Base-by-base conservation (phyloP, 176 grass and related monocot genomes). In the Alopecurus myosuroides region DNA sequence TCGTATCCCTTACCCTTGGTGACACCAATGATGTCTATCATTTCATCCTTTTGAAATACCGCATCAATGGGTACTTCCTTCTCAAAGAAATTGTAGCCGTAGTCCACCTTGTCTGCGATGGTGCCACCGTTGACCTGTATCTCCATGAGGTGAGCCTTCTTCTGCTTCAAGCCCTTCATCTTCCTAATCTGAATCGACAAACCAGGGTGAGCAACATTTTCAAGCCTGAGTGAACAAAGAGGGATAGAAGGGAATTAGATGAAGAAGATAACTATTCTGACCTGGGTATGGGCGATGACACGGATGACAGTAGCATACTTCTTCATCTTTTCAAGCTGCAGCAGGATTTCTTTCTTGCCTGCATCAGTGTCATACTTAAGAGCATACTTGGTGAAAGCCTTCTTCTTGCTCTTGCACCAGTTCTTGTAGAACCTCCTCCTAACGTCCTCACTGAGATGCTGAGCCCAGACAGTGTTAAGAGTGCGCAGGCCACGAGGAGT, bases 351-450 rank as follows among this genome's bases (percentile, higher is more conserved):
- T 66, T 97, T 94, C 86, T 98, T 98, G 62, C 95, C 95, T 1
- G 52, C 82, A 15, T 98, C 92, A 19, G 20, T 83, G 12, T 98
- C 95, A 41, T 90, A 94, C 86, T 98, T 98, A 48, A 93, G 90
- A 11, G 90, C 89, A 82, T 98, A 98, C 88, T 86, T 98, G 5
- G 85, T 88, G 61, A 98, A 98, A 41, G 95, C 95, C 71, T 89
- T 94, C 90, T 98, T 98, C 90, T 98, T 95, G 90, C 95, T 98
- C 65, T 94, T 98, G 82, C 82, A 98, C 95, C 95, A 98, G 86
- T 91, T 94, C 79, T 98, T 98, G 90, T 98, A 98, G 85, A 98
- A 98, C 66, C 95, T 88, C 35, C 92, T 88, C 76, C 88, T 92
- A 6, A 98, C 48, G 42, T 98, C 95, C 74, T 98, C 95, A 46